A percentile compares a stretch with the other conserved stretches of the same genome.
phyloP scores from a whole-genome alignment of 768 basidiomycete genomes.

The Lentinula sp. region DNA sequence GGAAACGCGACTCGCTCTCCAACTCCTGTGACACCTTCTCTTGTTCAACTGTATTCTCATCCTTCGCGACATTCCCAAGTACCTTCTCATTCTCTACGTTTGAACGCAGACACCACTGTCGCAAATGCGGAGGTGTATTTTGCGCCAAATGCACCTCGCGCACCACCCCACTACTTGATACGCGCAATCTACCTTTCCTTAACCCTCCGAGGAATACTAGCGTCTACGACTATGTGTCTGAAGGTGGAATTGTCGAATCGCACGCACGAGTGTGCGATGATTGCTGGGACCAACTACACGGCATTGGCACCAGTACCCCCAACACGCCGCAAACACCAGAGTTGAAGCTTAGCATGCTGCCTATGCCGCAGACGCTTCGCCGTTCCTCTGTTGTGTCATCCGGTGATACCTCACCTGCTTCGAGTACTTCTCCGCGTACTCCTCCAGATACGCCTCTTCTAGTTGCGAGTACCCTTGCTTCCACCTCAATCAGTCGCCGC shows the following conservation, averaged over 20 bases:
- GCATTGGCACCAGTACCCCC: constrained; percentile 13
- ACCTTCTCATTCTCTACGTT: constrained; percentile 49
- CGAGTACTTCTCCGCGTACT: constrained; percentile 24
- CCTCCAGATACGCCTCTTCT: neutral
- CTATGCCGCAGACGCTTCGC: neutral
- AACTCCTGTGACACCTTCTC: neutral
- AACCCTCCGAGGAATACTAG: constrained; percentile 67
- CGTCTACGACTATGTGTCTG: constrained; percentile 50
- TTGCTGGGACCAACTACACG: constrained; percentile 72
- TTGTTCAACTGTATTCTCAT: neutral
- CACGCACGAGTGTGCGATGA: constrained; percentile 64
- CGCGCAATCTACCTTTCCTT: constrained; percentile 64
- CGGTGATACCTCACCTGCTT: constrained; percentile 21
- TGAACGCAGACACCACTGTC: constrained; percentile 78
- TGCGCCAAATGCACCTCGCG: constrained; percentile 59
- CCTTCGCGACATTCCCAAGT: neutral
- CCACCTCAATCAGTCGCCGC: constrained; percentile 15
- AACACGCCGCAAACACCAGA: constrained; percentile 20
- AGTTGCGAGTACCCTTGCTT: constrained; percentile 15
- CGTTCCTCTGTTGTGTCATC: neutral
- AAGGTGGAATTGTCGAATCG: constrained; percentile 47
- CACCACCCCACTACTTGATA: constrained; percentile 62
- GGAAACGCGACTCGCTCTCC: constrained; percentile 40
- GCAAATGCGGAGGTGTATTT: constrained; percentile 79
- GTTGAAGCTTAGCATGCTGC: constrained; percentile 8